Conservation (phyloP, 2,329 filamentous ascomycete species). For the Colletotrichum brevisporum region DNA sequence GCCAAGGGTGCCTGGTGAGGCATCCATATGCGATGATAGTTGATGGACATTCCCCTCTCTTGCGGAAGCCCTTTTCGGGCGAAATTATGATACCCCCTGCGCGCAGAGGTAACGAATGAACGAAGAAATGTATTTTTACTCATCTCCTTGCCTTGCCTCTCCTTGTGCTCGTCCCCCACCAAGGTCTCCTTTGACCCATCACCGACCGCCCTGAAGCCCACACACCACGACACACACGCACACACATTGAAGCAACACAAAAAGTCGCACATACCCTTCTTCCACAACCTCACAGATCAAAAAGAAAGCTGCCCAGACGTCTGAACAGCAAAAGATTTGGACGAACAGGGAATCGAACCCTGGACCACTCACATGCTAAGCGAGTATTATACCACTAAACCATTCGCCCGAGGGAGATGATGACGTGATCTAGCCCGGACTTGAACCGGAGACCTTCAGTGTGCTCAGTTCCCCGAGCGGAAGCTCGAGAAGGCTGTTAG, state of each 20-base stretch:
- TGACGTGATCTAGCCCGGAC: slow-evolving; percentile 22
- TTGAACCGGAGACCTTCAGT: slow-evolving; percentile 38
- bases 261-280: not conserved
- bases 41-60: slow-evolving; percentile 27
- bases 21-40: not conserved
- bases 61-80: slow-evolving; percentile 2
- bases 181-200: not conserved
- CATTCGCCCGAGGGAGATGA: slow-evolving; percentile 19
- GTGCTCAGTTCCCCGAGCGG: not conserved
- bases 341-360: slow-evolving; percentile 36
- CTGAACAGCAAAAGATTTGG: slow-evolving; percentile 15
- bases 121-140: slow-evolving; percentile 15
- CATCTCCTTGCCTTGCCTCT: not conserved
- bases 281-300: not conserved
- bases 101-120: slow-evolving; percentile 34
- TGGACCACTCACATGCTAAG: slow-evolving; percentile 12
- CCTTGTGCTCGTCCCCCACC: not conserved
- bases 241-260: too few species aligned
- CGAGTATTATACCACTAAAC: slow-evolving; percentile 40
- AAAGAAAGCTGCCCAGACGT: rapidly evolving
- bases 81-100: slow-evolving; percentile 36
- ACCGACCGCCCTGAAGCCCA: not conserved
- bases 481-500: slow-evolving; percentile 51
- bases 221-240: not conserved
- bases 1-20: slow-evolving; percentile 33